Percentiles rank a stretch among this genome's conserved stretches.
phyloP scores from a whole-genome alignment of 768 basidiomycete species.

The Leucocoprinus sp. region DNA sequence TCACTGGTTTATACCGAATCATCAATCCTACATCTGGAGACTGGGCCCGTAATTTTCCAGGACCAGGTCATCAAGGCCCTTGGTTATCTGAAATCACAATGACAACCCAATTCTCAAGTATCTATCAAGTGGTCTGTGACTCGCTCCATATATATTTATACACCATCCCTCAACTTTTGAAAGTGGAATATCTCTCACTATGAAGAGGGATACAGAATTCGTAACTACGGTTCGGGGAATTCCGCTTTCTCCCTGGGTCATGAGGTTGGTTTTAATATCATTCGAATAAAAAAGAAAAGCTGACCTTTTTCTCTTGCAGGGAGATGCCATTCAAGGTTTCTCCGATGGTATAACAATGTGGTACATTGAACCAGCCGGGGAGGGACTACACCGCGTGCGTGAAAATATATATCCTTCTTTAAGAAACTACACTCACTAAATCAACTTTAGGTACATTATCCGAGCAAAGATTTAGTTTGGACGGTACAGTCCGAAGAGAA shows the following conservation, averaged over 20 bases:
- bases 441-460: constrained; percentile 7
- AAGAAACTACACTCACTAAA: background rate
- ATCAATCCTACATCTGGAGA: background rate
- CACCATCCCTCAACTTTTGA: background rate
- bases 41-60: constrained; percentile 4
- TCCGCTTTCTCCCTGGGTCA: background rate
- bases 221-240: background rate
- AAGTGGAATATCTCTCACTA: constrained; percentile 2
- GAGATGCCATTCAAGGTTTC: background rate
- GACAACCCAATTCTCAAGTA: background rate
- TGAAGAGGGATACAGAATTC: constrained; percentile 7
- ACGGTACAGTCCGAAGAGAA: background rate
- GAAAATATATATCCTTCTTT: background rate
- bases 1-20: constrained; percentile 4
- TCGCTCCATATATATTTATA: background rate
- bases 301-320: background rate
- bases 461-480: constrained; percentile 5
- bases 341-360: constrained; percentile 8
- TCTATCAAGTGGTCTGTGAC: background rate
- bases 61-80: constrained; percentile 6
- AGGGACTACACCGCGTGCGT: constrained; percentile 1
- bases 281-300: no score
- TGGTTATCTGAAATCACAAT: background rate
- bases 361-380: constrained; percentile 7
- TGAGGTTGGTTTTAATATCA: background rate